Evolutionary conservation across 2,329 filamentous ascomycete species (phyloP).

Genomic region (Fusarium nurragi): DNA sequence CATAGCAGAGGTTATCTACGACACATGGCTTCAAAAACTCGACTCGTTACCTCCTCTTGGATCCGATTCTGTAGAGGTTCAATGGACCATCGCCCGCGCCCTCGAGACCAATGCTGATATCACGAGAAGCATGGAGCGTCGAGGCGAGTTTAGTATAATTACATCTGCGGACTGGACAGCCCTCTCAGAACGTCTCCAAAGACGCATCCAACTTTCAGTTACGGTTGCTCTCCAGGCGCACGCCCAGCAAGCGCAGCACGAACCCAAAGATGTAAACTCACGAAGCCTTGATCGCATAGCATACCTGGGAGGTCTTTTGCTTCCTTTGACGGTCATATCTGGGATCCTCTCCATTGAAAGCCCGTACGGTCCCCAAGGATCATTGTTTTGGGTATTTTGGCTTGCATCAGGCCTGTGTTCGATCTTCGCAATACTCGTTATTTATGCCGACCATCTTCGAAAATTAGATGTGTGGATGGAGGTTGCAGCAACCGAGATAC

Average conservation of each 20-base stretch:
- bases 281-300: slow-evolving; percentile 58
- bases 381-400: slow-evolving; percentile 61
- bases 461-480: slow-evolving; percentile 59
- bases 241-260: slow-evolving; percentile 10
- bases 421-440: slow-evolving; percentile 53
- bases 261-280: slow-evolving; percentile 48
- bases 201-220: slow-evolving; percentile 35
- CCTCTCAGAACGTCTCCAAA: slow-evolving; percentile 38
- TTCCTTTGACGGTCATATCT: slow-evolving; percentile 59
- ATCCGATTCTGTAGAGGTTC: slow-evolving; percentile 20
- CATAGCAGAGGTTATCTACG: slow-evolving; percentile 41
- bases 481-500: slow-evolving; percentile 45
- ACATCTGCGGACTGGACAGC: slow-evolving; percentile 35
- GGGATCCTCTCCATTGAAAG: slow-evolving; percentile 59
- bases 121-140: slow-evolving; percentile 32
- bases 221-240: slow-evolving; percentile 11
- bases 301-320: slow-evolving; percentile 60
- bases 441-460: slow-evolving; percentile 60
- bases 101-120: slow-evolving; percentile 43
- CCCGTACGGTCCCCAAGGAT: slow-evolving; percentile 53
- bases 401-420: slow-evolving; percentile 52
- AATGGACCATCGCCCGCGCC: slow-evolving; percentile 35
- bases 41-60: slow-evolving; percentile 31
- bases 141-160: slow-evolving; percentile 22
- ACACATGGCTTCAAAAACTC: slow-evolving; percentile 42